Percentiles rank a stretch among this genome's conserved stretches.
Conservation (phyloP, 148 eudicot species). For the Mesembryanthemum crystallinum region DNA sequence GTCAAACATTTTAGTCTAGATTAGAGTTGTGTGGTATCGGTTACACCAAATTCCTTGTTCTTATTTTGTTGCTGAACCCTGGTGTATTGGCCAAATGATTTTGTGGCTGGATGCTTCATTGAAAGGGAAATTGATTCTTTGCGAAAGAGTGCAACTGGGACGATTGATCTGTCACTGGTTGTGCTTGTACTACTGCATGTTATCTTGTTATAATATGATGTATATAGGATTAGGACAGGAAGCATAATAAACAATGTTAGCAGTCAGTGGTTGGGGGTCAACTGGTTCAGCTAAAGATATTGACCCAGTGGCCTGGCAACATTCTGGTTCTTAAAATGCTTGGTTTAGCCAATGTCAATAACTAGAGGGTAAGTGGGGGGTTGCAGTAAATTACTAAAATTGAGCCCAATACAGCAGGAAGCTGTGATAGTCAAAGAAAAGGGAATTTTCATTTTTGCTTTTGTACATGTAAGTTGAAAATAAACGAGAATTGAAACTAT, state of each 20-base stretch:
- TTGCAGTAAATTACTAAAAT: not conserved
- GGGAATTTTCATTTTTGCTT: not conserved
- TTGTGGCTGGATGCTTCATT: too few relatives aligned
- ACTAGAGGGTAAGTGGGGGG: not conserved
- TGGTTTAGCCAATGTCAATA: not conserved
- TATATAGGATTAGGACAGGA: too few relatives aligned
- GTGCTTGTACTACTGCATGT: not conserved
- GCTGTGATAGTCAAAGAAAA: not conserved
- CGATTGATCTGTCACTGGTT: not conserved
- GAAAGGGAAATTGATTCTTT: too few relatives aligned
- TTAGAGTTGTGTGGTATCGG: not conserved
- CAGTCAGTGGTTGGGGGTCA: not conserved
- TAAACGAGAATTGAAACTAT: not conserved
- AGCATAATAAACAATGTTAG: too few relatives aligned
- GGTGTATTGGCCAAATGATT: not conserved
- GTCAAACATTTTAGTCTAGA: not conserved
- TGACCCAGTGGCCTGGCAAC: not conserved
- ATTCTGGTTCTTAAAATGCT: not conserved
- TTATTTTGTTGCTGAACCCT: not conserved
- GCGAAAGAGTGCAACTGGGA: not conserved
- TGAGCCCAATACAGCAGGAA: not conserved
- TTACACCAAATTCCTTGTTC: not conserved
- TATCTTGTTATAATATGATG: too few relatives aligned
- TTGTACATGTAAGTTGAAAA: not conserved
- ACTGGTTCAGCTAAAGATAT: not conserved